Percentiles rank a stretch among this genome's conserved stretches.
Evolutionary conservation across 2,329 filamentous ascomycete species (phyloP).

Genomic region (Botrytis pseudocinerea): DNA sequence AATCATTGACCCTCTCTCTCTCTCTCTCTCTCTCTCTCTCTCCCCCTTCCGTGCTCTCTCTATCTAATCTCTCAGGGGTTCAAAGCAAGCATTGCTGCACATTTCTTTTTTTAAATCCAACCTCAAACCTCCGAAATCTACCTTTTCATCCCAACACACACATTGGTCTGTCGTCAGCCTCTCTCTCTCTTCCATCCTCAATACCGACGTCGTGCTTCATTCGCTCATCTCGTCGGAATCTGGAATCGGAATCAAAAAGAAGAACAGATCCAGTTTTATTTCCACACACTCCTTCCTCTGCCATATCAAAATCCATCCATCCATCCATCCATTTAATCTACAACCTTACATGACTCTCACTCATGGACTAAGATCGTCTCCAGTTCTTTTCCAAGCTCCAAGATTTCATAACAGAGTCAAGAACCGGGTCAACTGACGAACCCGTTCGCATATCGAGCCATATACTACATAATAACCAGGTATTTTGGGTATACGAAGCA

Average conservation of each 20-base stretch:
- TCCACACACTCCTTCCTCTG: background rate
- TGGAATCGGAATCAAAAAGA: background rate
- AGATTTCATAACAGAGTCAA: background rate
- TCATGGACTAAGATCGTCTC: background rate
- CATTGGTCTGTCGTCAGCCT: background rate
- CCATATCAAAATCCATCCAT: background rate
- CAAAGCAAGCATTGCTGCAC: background rate
- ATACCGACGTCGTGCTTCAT: background rate
- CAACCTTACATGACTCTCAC: slow-evolving; percentile 5
- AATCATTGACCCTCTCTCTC: background rate
- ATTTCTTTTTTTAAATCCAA: slow-evolving; percentile 7
- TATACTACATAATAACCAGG: background rate
- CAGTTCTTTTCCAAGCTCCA: background rate
- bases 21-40: background rate
- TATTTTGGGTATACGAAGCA: background rate
- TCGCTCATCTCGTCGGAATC: background rate
- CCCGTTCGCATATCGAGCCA: background rate
- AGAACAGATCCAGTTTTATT: background rate
- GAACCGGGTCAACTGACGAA: background rate
- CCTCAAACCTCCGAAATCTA: background rate
- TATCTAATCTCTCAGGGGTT: slow-evolving; percentile 9
- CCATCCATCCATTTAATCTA: background rate
- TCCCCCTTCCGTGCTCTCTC: too few species aligned
- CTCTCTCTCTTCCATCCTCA: background rate
- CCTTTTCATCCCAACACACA: background rate